A percentile compares a stretch with the other conserved stretches of the same genome.
These are phyloP conservation scores for Cercis canadensis DNA, from an alignment of 306 rosid species.

Conservation along the genomic window DNA sequence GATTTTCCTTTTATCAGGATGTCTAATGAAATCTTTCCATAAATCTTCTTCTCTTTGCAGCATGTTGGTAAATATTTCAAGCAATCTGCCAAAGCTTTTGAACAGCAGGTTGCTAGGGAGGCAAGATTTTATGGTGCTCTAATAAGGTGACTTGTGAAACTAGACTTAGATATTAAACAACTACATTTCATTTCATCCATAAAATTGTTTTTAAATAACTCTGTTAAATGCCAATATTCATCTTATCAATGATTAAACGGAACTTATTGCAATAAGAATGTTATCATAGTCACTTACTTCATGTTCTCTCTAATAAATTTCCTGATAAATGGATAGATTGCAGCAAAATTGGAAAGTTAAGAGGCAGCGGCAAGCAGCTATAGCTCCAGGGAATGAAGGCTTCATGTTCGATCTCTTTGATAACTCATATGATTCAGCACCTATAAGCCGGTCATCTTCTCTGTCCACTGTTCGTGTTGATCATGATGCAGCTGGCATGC, in stretches of 20 bases:
- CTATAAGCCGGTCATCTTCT: conserved; percentile 61
- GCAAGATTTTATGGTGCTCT: conserved; percentile 96
- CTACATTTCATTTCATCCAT: conserved; percentile 7
- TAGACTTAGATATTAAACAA: conserved; percentile 7
- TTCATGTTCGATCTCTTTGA: conserved; percentile 94
- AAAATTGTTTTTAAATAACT: conserved; percentile 29
- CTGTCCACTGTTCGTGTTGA: conserved; percentile 76
- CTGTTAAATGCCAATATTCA: neutral
- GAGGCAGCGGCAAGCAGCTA: conserved; percentile 78
- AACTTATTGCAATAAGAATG: conserved; percentile 21
- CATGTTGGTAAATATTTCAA: conserved; percentile 90
- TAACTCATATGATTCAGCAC: conserved; percentile 70
- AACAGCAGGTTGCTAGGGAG: conserved; percentile 88
- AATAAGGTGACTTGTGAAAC: conserved; percentile 59
- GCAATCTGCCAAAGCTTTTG: conserved; percentile 93
- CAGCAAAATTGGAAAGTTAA: conserved; percentile 99
- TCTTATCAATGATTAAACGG: conserved; percentile 27
- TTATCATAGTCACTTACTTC: conserved; percentile 29
- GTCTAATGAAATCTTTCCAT: conserved; percentile 29
- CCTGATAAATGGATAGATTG: conserved; percentile 66
- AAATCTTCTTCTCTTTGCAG: conserved; percentile 51
- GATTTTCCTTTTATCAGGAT: conserved; percentile 27
- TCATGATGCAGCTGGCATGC: conserved; percentile 91
- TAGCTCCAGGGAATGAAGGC: conserved; percentile 89
- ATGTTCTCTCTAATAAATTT: conserved; percentile 21